phyloP scores from a whole-genome alignment of 805 yeast genomes.

The Starmerella bacillaris region DNA sequence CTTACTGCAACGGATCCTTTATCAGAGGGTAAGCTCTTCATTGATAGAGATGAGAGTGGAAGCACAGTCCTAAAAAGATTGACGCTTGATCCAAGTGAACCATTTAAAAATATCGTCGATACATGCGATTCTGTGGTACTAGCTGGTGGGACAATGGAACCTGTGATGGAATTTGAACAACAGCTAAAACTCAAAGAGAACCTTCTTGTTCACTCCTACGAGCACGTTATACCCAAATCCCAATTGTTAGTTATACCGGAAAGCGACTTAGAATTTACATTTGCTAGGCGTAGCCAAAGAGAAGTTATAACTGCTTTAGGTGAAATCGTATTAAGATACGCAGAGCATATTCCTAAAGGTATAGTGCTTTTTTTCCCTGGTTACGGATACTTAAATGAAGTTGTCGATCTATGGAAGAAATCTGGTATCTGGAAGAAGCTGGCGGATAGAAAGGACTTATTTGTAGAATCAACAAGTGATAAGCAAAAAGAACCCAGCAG shows the following conservation, averaged over 20 bases:
- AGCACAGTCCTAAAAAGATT: constrained; percentile 37
- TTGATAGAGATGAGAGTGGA: constrained; percentile 27
- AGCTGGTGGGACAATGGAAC: constrained; percentile 96
- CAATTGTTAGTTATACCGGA: constrained; percentile 49
- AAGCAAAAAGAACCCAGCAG: not conserved
- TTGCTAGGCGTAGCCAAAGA: constrained; percentile 36
- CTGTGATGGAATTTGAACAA: constrained; percentile 51
- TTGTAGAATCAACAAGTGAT: constrained; percentile 28
- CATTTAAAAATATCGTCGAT: constrained; percentile 47
- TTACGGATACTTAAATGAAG: constrained; percentile 46
- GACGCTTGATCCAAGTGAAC: constrained; percentile 59
- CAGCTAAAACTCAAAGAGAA: constrained; percentile 31
- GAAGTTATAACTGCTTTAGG: constrained; percentile 37
- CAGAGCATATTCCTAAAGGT: constrained; percentile 45
- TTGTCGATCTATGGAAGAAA: constrained; percentile 36
- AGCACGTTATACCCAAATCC: constrained; percentile 60
- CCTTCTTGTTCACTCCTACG: constrained; percentile 48
- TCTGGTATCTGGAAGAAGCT: constrained; percentile 18
- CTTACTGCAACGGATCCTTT: constrained; percentile 54
- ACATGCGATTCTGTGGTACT: constrained; percentile 51
- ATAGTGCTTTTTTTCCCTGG: constrained; percentile 73
- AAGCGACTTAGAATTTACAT: constrained; percentile 45
- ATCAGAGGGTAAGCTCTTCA: constrained; percentile 61
- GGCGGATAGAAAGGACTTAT: constrained; percentile 24
- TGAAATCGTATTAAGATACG: constrained; percentile 24